Conservation (phyloP, 805 yeast genomes). For the Metschnikowia anglica region DNA sequence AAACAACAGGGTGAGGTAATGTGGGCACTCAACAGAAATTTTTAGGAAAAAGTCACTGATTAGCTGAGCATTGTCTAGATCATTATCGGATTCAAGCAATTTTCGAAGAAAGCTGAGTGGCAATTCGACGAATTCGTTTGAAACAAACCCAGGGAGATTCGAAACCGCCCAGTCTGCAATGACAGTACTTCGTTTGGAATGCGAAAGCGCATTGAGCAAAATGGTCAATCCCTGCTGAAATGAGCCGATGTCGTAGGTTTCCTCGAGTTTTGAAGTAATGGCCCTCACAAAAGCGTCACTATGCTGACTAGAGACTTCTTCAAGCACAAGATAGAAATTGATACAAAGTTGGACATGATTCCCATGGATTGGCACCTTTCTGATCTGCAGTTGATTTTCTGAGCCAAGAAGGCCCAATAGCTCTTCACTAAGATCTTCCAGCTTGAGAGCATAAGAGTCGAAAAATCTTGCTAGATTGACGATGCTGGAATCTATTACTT, state of each 20-base stretch:
- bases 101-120: conserved; percentile 22
- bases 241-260: conserved; percentile 7
- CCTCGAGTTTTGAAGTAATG: conserved; percentile 11
- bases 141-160: conserved; percentile 26
- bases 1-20: conserved; percentile 7
- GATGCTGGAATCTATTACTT: not conserved
- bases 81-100: conserved; percentile 8
- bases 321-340: conserved; percentile 4
- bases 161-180: conserved; percentile 13
- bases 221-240: conserved; percentile 1
- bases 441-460: not conserved
- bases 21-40: conserved; percentile 22
- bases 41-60: conserved; percentile 37
- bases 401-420: conserved; percentile 9
- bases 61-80: conserved; percentile 8
- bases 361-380: conserved; percentile 1
- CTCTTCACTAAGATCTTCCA: not conserved
- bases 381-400: conserved; percentile 1
- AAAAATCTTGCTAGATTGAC: conserved; percentile 5
- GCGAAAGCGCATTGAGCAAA: conserved; percentile 4
- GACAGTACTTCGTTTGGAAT: not conserved
- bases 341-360: conserved; percentile 7
- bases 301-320: not conserved
- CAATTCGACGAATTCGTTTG: conserved; percentile 26
- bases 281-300: conserved; percentile 5